These are phyloP conservation scores for Xylariaceae sp. DNA, from an alignment of 2,329 filamentous ascomycete genomes.

Conservation along the genomic window DNA sequence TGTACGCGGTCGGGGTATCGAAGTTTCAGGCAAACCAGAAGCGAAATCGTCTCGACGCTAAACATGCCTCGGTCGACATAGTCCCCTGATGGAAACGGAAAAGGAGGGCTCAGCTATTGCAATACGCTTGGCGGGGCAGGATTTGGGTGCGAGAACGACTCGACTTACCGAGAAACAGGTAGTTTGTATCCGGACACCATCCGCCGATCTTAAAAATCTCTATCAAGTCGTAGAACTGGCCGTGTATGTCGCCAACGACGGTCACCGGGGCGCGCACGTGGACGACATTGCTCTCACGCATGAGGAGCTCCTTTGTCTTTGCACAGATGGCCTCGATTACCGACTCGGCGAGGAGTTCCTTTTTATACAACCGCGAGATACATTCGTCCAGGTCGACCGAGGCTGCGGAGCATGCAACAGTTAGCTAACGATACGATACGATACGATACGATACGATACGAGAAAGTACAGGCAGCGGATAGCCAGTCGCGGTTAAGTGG, in stretches of 20 bases:
- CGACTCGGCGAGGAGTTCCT: slow-evolving; percentile 92
- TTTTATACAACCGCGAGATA: slow-evolving; percentile 93
- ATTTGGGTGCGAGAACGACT: neutral
- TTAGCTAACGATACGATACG: neutral
- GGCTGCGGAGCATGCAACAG: slow-evolving; percentile 44
- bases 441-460: too few species aligned
- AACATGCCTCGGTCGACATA: slow-evolving; percentile 98
- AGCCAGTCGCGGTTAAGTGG: neutral
- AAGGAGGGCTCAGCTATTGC: slow-evolving; percentile 5
- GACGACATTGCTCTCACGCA: slow-evolving; percentile 99
- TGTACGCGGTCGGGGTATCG: slow-evolving; percentile 95
- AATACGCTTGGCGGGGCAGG: neutral
- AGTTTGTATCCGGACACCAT: slow-evolving; percentile 96
- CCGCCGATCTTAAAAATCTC: slow-evolving; percentile 99
- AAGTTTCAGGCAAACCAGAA: slow-evolving; percentile 94
- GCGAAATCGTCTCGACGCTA: slow-evolving; percentile 96
- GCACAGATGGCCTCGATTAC: slow-evolving; percentile 99
- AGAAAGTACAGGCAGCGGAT: slow-evolving; percentile 2
- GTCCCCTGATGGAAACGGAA: slow-evolving; percentile 56
- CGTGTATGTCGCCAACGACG: slow-evolving; percentile 96
- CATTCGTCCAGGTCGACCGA: slow-evolving; percentile 98
- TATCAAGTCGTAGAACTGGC: slow-evolving; percentile 97
- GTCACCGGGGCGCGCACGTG: slow-evolving; percentile 94
- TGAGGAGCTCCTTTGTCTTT: slow-evolving; percentile 96
- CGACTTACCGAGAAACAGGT: slow-evolving; percentile 79